These are phyloP conservation scores for Cantharellus cinnabarinus DNA, from an alignment of 768 basidiomycete genomes.

Conservation along the genomic window DNA sequence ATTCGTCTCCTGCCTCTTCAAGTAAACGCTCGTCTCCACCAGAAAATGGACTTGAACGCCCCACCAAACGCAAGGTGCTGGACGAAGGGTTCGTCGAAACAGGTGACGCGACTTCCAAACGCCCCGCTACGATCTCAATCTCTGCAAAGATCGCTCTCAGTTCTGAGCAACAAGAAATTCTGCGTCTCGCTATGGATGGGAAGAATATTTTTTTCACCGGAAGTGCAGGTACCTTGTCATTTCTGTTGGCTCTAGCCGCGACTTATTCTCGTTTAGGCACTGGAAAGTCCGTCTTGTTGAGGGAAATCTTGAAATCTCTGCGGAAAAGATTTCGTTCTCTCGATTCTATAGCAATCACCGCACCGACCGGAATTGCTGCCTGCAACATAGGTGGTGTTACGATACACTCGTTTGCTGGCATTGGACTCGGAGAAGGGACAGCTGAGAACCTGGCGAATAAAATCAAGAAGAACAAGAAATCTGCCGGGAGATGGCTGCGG, in stretches of 20 bases:
- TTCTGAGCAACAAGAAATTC: conserved; percentile 66
- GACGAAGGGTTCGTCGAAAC: background rate
- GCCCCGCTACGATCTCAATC: background rate
- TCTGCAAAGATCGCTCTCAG: conserved; percentile 26
- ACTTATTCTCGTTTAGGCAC: conserved; percentile 38
- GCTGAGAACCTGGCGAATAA: conserved; percentile 41
- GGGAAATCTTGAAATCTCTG: conserved; percentile 71
- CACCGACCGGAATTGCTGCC: conserved; percentile 91
- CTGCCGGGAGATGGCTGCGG: conserved; percentile 55
- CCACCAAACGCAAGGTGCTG: background rate
- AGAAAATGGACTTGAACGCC: background rate
- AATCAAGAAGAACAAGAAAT: conserved; percentile 70
- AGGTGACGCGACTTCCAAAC: background rate
- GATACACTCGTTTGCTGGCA: conserved; percentile 88
- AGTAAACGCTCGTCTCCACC: too few relatives aligned
- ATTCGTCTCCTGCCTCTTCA: too few relatives aligned
- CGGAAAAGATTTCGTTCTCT: conserved; percentile 32
- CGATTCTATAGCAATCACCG: conserved; percentile 81
- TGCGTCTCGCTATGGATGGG: conserved; percentile 52
- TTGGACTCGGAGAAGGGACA: conserved; percentile 59
- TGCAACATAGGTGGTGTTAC: conserved; percentile 95
- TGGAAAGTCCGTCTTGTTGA: conserved; percentile 84
- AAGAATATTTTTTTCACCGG: conserved; percentile 89
- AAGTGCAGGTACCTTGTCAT: conserved; percentile 49
- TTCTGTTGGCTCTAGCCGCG: background rate